These are phyloP conservation scores for Debaryomycetaceae sp. DNA, from an alignment of 1,139 yeast genomes.

Conservation along the genomic window DNA sequence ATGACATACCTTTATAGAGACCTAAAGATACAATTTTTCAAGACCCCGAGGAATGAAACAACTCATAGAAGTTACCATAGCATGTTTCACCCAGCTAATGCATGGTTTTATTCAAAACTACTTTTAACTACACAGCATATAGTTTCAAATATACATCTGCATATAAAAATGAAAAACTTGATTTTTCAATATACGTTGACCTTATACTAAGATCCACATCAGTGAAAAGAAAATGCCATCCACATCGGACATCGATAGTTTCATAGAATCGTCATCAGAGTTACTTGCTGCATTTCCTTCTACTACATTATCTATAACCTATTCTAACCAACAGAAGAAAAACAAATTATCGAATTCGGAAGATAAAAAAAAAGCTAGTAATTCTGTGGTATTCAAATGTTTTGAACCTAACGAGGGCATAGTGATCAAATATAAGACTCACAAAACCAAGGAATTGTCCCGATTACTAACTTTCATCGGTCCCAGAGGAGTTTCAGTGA, in stretches of 20 bases:
- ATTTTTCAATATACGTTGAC: background rate
- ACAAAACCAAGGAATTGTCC: slow-evolving; percentile 72
- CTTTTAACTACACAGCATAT: background rate
- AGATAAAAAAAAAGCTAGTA: slow-evolving; percentile 20
- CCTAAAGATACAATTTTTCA: background rate
- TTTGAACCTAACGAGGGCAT: slow-evolving; percentile 71
- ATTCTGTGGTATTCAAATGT: slow-evolving; percentile 59
- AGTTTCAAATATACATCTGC: background rate
- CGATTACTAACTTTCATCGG: slow-evolving; percentile 80
- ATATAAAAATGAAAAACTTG: background rate
- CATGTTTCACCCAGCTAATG: background rate
- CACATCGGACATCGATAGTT: slow-evolving; percentile 24
- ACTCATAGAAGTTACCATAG: too few species aligned
- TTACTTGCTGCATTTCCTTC: slow-evolving; percentile 38
- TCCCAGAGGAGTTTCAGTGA: slow-evolving; percentile 64
- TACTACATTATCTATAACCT: slow-evolving; percentile 38
- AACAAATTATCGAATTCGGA: slow-evolving; percentile 15
- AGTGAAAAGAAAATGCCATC: slow-evolving; percentile 3
- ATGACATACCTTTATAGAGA: slow-evolving; percentile 33
- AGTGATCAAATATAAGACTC: slow-evolving; percentile 59
- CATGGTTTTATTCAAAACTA: background rate
- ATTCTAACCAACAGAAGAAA: slow-evolving; percentile 28
- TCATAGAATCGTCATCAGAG: slow-evolving; percentile 32
- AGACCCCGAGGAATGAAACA: too few species aligned
- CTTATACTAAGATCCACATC: background rate